phyloP scores from a whole-genome alignment of 75 land plant genomes.

The Chamaecyparis obtusa region DNA sequence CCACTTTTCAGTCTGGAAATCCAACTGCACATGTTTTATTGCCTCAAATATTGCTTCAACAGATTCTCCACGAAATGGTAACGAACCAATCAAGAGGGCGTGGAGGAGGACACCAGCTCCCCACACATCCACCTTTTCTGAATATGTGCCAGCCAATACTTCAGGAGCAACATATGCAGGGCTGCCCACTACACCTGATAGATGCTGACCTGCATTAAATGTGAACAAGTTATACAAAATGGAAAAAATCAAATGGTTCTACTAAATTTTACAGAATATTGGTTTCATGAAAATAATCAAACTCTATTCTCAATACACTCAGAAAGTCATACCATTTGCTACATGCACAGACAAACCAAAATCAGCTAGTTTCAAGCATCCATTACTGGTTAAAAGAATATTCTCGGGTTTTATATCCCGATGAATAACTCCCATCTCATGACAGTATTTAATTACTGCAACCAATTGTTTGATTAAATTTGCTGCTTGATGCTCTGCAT shows the following conservation, averaged over 20 bases:
- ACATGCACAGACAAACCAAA: constrained; percentile 77
- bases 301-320: not conserved
- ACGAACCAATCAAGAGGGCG: constrained; percentile 54
- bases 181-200: constrained; percentile 78
- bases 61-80: constrained; percentile 73
- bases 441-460: constrained; percentile 67
- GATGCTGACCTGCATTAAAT: constrained; percentile 48
- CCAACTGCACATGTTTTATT: constrained; percentile 53
- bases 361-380: constrained; percentile 74
- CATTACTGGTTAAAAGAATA: constrained; percentile 51
- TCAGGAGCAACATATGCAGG: constrained; percentile 90
- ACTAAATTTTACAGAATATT: not conserved
- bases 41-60: constrained; percentile 80
- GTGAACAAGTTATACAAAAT: not conserved
- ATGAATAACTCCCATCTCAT: constrained; percentile 82
- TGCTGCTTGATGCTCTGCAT: constrained; percentile 67
- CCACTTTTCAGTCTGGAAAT: constrained; percentile 59
- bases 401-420: constrained; percentile 88
- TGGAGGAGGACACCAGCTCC: constrained; percentile 80
- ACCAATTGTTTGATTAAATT: constrained; percentile 57
- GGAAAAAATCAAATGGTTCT: not conserved
- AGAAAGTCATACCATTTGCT: constrained; percentile 44
- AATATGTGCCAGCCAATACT: constrained; percentile 63
- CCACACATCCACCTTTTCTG: constrained; percentile 84
- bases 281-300: not conserved